A percentile compares a stretch with the other conserved stretches of the same genome.
phyloP scores from a whole-genome alignment of 2,329 filamentous ascomycete genomes.

The Colletotrichum musicola region DNA sequence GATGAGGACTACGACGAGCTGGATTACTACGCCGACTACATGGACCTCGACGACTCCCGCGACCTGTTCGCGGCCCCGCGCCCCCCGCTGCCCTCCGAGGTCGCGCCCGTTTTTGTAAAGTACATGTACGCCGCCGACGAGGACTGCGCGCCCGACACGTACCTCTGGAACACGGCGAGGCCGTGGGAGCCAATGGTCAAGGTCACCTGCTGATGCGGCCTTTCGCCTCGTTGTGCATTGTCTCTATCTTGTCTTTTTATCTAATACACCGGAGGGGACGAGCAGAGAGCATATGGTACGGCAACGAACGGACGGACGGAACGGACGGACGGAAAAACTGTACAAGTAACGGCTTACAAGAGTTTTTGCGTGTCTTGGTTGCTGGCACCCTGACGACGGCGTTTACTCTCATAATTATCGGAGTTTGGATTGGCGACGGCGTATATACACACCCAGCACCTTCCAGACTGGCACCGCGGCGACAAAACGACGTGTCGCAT shows the following conservation, averaged over 20 bases:
- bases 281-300: no score
- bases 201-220: constrained; percentile 47
- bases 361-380: constrained; percentile 11
- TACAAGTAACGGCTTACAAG: not conserved
- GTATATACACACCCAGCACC: not conserved
- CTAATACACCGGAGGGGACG: constrained; percentile 4
- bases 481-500: not conserved
- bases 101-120: constrained; percentile 53
- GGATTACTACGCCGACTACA: constrained; percentile 20
- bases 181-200: constrained; percentile 60
- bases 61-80: constrained; percentile 2
- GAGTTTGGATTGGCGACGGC: constrained; percentile 3
- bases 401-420: not conserved
- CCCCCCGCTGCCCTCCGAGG: constrained; percentile 30
- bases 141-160: constrained; percentile 49
- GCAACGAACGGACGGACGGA: no score
- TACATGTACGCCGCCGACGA: constrained; percentile 47
- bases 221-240: not conserved
- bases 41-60: constrained; percentile 15
- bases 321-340: not conserved
- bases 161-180: constrained; percentile 55
- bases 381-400: constrained; percentile 20
- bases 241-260: not conserved
- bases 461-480: constrained; percentile 1
- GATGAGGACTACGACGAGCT: not conserved